Conservation (phyloP, 345 rosid species). For the Acer yangbiense region DNA sequence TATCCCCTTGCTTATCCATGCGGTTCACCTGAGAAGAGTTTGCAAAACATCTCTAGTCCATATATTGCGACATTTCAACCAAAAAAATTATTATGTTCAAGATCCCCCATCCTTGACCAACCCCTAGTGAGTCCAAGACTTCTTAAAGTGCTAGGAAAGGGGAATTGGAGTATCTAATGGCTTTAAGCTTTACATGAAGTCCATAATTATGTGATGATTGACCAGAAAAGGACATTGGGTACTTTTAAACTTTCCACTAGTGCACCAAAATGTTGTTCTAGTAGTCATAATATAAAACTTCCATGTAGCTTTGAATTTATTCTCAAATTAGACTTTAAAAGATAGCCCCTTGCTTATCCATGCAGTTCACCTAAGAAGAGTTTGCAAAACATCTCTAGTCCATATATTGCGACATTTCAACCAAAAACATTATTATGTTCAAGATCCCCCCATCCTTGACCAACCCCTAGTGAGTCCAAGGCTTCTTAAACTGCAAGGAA, state of each 20-base stretch:
- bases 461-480: not conserved
- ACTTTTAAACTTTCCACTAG: not conserved
- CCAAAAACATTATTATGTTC: too few species aligned
- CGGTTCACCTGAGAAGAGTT: not conserved
- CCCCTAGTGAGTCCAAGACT: not conserved
- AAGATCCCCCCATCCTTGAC: not conserved
- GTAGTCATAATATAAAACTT: not conserved
- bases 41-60: not conserved
- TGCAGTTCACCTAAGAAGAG: not conserved
- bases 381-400: not conserved
- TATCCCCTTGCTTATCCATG: not conserved
- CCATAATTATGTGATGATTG: not conserved
- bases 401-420: not conserved
- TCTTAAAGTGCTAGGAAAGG: too few species aligned
- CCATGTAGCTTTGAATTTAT: not conserved
- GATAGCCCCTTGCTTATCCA: not conserved
- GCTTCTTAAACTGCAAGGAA: too few species aligned
- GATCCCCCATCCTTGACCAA: not conserved
- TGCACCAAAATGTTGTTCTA: too few species aligned
- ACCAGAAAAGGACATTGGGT: not conserved
- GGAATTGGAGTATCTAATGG: too few species aligned
- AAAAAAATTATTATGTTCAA: too few species aligned
- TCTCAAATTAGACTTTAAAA: not conserved
- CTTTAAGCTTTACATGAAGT: not conserved
- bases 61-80: not conserved